A percentile compares a stretch with the other conserved stretches of the same genome.
These are phyloP conservation scores for Vickermania ingenoplastis DNA, from an alignment of 208 protist species.

Conservation along the genomic window DNA sequence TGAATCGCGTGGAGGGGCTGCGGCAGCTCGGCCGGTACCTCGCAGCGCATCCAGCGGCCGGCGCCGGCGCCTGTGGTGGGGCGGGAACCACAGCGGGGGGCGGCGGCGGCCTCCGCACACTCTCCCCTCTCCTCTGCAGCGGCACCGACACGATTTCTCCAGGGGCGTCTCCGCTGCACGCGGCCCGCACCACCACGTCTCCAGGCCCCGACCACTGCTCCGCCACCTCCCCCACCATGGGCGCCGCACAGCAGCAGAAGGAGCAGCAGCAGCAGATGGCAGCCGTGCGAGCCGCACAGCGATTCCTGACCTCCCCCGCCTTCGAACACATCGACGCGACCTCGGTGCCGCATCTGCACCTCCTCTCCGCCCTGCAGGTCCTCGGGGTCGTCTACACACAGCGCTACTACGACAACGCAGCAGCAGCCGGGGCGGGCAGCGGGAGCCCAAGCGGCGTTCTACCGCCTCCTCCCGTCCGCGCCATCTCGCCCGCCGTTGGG, in stretches of 20 bases:
- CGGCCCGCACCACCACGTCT: too few relatives aligned
- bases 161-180: background rate
- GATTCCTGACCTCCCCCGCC: background rate
- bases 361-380: conserved; percentile 33
- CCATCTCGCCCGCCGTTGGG: background rate
- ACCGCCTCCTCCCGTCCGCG: background rate
- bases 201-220: background rate
- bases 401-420: conserved; percentile 3
- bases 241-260: background rate
- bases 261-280: too few relatives aligned
- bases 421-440: background rate
- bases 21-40: conserved; percentile 21
- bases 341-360: conserved; percentile 8
- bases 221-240: background rate
- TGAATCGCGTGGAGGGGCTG: conserved; percentile 12
- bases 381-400: conserved; percentile 33
- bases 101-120: background rate
- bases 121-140: background rate
- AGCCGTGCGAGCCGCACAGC: too few relatives aligned
- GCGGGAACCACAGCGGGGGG: background rate
- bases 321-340: background rate
- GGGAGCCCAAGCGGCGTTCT: background rate
- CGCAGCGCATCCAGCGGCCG: background rate
- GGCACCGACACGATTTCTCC: background rate
- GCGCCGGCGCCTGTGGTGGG: too few relatives aligned